Evolutionary conservation across 805 yeast genomes (phyloP), one percentile per base, ranked within the genome.

Genomic region (Grigorovia yakushimaensis): DNA sequence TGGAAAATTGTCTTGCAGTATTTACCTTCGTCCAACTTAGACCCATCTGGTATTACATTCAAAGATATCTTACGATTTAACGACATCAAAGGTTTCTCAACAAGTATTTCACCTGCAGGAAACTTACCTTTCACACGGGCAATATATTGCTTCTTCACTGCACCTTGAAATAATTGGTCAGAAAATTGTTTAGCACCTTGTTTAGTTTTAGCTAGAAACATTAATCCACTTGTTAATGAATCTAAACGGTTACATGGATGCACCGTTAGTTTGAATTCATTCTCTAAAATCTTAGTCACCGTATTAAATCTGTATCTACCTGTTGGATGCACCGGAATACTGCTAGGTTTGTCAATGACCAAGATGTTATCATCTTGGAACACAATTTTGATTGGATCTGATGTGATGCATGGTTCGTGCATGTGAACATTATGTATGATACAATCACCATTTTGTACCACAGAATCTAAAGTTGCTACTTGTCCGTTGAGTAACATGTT

Each of bases 271-370:
- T 45, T 45, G 20, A 39, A 41, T 56, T 89, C 94, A 47, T 79
- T 77, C 62, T 86, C 82, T 54, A 93, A 65, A 4, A 88, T 77
- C 61, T 81, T 82, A 10, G 94, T 85, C 19, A 87, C 76, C 0
- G 95, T 78, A 61, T 82, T 78, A 65, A 79, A 78, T 60, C 93
- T 60, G 71, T 81, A 79, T 52, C 89, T 68, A 0, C 98, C 98
- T 0, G 96, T 84, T 3, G 98, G 98, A 62, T 93, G 98, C 0
- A 87, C 95, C 0, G 98, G 97, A 2, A 93, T 74, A 0, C 98
- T 97, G 4, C 93, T 76, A 0, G 98, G 98, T 54, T 93, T 93
- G 62, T 91, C 95, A 20, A 93, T 82, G 3, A 85, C 94, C 5
- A 93, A 71, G 20, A 88, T 61, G 44, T 84, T 77, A 7, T 82